These are phyloP conservation scores for Penicillium robsamsonii DNA, from an alignment of 495 filamentous ascomycete genomes.

Conservation along the genomic window DNA sequence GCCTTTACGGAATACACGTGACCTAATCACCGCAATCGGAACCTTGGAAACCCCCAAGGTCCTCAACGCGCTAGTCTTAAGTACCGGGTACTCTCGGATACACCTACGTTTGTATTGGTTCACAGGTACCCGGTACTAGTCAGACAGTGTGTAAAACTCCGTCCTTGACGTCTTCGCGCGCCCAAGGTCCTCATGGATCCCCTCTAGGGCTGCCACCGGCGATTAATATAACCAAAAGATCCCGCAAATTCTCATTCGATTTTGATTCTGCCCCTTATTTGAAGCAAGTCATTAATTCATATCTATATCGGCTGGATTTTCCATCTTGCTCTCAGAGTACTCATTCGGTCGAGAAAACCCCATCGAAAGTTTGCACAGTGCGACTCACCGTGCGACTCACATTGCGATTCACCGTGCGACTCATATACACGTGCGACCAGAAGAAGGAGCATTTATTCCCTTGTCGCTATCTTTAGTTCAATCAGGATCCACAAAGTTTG, in stretches of 20 bases:
- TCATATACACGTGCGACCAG: constrained; percentile 12
- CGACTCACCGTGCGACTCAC: constrained; percentile 8
- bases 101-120: background rate
- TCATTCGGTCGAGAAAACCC: constrained; percentile 7
- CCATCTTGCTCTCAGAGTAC: constrained; percentile 14
- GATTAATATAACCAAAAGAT: constrained; percentile 9
- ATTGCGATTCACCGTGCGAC: constrained; percentile 3
- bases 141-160: background rate
- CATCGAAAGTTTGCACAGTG: background rate
- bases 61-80: constrained; percentile 25
- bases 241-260: constrained; percentile 24
- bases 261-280: constrained; percentile 3
- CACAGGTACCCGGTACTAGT: constrained; percentile 19
- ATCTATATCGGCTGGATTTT: constrained; percentile 5
- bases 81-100: constrained; percentile 20
- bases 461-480: constrained; percentile 1
- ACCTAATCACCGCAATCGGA: constrained; percentile 21
- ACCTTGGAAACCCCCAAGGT: constrained; percentile 37
- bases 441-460: constrained; percentile 1
- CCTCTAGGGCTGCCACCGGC: constrained; percentile 14
- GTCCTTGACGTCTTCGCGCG: constrained; percentile 23
- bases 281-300: background rate
- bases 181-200: constrained; percentile 34
- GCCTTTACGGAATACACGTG: constrained; percentile 15
- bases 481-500: constrained; percentile 12